Base-by-base conservation (phyloP, 352 stramenopile genomes). In the Globisporangium cystogenes region DNA sequence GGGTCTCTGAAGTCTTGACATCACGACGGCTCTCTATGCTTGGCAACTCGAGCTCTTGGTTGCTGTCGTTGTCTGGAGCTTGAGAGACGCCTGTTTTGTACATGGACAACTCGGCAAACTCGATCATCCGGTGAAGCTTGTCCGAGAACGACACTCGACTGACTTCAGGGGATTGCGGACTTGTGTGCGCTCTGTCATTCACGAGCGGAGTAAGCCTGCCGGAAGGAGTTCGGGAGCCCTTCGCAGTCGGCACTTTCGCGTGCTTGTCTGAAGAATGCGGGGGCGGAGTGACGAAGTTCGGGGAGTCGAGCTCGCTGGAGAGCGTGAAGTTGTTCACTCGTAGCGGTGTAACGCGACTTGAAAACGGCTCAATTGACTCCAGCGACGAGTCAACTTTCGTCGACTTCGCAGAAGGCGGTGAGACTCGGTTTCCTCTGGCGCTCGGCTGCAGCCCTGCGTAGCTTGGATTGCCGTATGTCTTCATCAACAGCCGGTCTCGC, bases 81-180 rank as follows among this genome's bases (percentile, higher is more conserved):
- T 33, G 27, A 33, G 27, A 4, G 4, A 33, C 27, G 27, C 27
- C 27, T 33, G 27, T 33, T 33, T 33, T 33, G 26, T 75, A 78
- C 69, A 90, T 85, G 0, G 79, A 83, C 7, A 74, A 78, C 37
- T 90, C 78, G 1, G 75, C 75, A 39, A 87, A 87, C 58, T 89
- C 71, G 51, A 89, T 89, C 78, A 89, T 89, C 60, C 82, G 85
- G 66, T 89, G 78, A 3, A 89, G 59, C 48, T 87, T 89, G 48
- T 87, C 75, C 5, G 75, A 86, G 31, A 89, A 89, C 18, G 67
- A 82, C 72, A 89, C 82, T 21, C 78, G 68, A 41, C 75, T 79
- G 0, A 68, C 61, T n/a, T 70, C 57, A 24, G 74, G 74, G n/a
- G 74, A 82, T 45, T 71, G 74, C 7, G 74, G 76, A 40, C 59